Evolutionary conservation across 2,329 filamentous ascomycete species (phyloP).

Genomic region (Aspergillus sp.): DNA sequence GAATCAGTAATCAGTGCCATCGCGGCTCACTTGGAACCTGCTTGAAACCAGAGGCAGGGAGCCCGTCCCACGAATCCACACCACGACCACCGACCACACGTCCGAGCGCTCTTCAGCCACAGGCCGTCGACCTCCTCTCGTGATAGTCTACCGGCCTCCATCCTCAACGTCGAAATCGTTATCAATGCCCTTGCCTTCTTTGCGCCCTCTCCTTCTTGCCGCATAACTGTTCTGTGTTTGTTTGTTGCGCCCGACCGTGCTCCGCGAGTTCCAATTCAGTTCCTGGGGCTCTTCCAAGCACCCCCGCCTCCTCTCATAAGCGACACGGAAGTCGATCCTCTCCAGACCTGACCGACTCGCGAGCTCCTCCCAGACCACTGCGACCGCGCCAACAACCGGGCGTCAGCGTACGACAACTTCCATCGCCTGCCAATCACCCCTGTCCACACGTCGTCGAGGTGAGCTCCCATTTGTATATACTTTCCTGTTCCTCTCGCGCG

Average conservation of each 20-base stretch:
- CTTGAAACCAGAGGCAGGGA: not conserved
- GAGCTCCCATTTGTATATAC: constrained; percentile 23
- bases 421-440: constrained; percentile 19
- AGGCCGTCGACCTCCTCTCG: constrained; percentile 14
- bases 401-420: constrained; percentile 18
- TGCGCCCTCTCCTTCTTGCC: constrained; percentile 3
- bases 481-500: constrained; percentile 23
- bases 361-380: constrained; percentile 28
- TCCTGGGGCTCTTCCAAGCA: constrained; percentile 28
- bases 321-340: constrained; percentile 44
- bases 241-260: constrained; percentile 11
- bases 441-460: constrained; percentile 22
- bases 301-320: constrained; percentile 44
- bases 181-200: constrained; percentile 12
- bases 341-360: constrained; percentile 31
- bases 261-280: constrained; percentile 16
- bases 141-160: constrained; percentile 7
- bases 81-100: constrained; percentile 16
- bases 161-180: constrained; percentile 7
- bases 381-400: constrained; percentile 25
- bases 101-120: constrained; percentile 28
- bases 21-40: not conserved
- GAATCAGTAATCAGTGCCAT: not conserved
- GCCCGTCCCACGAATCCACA: constrained; percentile 12
- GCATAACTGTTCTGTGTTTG: constrained; percentile 8